These are phyloP conservation scores for Phanerochaete sordida DNA, from an alignment of 768 basidiomycete species.

Conservation along the genomic window DNA sequence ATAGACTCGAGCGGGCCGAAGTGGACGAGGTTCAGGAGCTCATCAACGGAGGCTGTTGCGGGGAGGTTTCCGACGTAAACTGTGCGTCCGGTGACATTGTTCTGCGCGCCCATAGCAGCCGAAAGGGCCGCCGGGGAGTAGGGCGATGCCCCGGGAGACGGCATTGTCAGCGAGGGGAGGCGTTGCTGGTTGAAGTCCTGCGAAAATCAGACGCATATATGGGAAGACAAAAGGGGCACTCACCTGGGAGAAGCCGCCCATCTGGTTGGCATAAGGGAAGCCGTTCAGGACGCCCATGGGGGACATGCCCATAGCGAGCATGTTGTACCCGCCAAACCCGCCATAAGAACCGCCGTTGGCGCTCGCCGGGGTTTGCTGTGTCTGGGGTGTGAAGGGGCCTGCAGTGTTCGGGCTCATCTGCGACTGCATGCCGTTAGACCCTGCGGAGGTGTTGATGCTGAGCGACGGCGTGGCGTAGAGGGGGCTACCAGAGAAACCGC, in stretches of 20 bases:
- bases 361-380: slow-evolving; percentile 29
- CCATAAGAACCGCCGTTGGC: slow-evolving; percentile 48
- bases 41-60: slow-evolving; percentile 93
- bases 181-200: slow-evolving; percentile 54
- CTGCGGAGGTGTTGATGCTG: slow-evolving; percentile 57
- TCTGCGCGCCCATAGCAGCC: slow-evolving; percentile 61
- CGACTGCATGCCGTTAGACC: slow-evolving; percentile 44
- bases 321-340: slow-evolving; percentile 65
- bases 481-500: slow-evolving; percentile 49
- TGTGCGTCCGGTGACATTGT: slow-evolving; percentile 72
- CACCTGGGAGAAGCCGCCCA: slow-evolving; percentile 68
- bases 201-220: slow-evolving; percentile 6
- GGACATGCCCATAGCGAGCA: slow-evolving; percentile 74
- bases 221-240: slow-evolving; percentile 16
- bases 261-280: slow-evolving; percentile 70
- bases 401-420: slow-evolving; percentile 70
- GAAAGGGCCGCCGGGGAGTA: slow-evolving; percentile 79
- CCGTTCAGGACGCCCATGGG: slow-evolving; percentile 67
- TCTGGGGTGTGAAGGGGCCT: slow-evolving; percentile 51
- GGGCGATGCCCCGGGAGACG: slow-evolving; percentile 62
- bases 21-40: slow-evolving; percentile 95
- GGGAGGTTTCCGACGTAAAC: slow-evolving; percentile 98
- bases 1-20: slow-evolving; percentile 96
- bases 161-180: slow-evolving; percentile 66
- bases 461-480: slow-evolving; percentile 74